Conservation (phyloP, 176 grass and related monocot genomes). For the sorghum (Sorghum bicolor) region Sorghum_bicolor_NCBIv3 NC_012872.2:13445501-13446000, state of each 20-base stretch:
- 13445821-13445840: constrained; percentile 35
- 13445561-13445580: constrained; percentile 49
- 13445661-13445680: constrained; percentile 77
- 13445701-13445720: constrained; percentile 68
- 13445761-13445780: constrained; percentile 61
- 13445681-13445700: constrained; percentile 48
- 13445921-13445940: constrained; percentile 82
- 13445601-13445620: constrained; percentile 46
- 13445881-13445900: constrained; percentile 61
- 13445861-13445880: constrained; percentile 39
- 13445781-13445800: constrained; percentile 68
- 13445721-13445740: constrained; percentile 71
- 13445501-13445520: constrained; percentile 59
- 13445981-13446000: constrained; percentile 85
- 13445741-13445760: constrained; percentile 83
- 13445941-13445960: constrained; percentile 76
- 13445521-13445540: constrained; percentile 72
- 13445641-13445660: constrained; percentile 68
- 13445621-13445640: constrained; percentile 86
- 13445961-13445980: constrained; percentile 80
- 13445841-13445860: constrained; percentile 61
- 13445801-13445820: constrained; percentile 67
- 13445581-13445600: constrained; percentile 36
- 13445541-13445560: constrained; percentile 49
- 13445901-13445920: constrained; percentile 94